These are phyloP conservation scores for Rhodotorula sp. DNA, from an alignment of 1,284 basidiomycete species.

Conservation along the genomic window DNA sequence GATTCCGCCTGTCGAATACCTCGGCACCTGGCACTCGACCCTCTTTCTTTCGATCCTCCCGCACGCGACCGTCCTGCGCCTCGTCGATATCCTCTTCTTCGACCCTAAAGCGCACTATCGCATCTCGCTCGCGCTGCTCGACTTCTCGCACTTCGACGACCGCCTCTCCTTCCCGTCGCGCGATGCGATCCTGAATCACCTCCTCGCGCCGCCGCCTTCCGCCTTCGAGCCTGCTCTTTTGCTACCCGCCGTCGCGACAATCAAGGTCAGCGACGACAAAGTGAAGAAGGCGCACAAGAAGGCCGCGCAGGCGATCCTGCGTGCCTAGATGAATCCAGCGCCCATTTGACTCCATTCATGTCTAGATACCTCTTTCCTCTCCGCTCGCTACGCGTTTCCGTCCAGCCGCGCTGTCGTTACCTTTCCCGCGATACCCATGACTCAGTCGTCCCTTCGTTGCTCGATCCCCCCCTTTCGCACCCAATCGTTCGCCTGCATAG, in stretches of 20 bases:
- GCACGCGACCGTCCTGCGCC: slow-evolving; percentile 68
- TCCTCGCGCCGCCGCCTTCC: slow-evolving; percentile 56
- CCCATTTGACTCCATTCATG: too few relatives aligned
- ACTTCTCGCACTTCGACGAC: slow-evolving; percentile 63
- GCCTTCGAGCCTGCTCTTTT: slow-evolving; percentile 56
- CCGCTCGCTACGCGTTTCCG: too few relatives aligned
- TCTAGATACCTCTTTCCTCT: too few relatives aligned
- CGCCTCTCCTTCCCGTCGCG: slow-evolving; percentile 50
- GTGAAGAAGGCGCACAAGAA: slow-evolving; percentile 59
- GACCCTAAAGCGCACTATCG: slow-evolving; percentile 80
- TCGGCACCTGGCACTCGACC: slow-evolving; percentile 49
- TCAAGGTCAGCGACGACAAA: slow-evolving; percentile 78
- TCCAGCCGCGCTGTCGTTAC: too few relatives aligned
- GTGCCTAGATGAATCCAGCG: neutral
- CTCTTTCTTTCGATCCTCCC: slow-evolving; percentile 79
- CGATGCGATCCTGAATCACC: slow-evolving; percentile 56
- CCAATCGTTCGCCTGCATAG: too few relatives aligned
- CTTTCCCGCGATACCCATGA: too few relatives aligned
- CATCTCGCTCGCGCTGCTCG: slow-evolving; percentile 71
- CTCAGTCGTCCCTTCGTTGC: too few relatives aligned
- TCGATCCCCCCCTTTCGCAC: too few relatives aligned
- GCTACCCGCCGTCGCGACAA: slow-evolving; percentile 61
- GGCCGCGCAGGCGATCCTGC: slow-evolving; percentile 12
- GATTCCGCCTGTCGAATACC: slow-evolving; percentile 48
- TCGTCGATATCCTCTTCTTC: slow-evolving; percentile 85